Base-by-base conservation (phyloP, 2,329 filamentous ascomycete genomes). In the Helminthosporium solani region DNA sequence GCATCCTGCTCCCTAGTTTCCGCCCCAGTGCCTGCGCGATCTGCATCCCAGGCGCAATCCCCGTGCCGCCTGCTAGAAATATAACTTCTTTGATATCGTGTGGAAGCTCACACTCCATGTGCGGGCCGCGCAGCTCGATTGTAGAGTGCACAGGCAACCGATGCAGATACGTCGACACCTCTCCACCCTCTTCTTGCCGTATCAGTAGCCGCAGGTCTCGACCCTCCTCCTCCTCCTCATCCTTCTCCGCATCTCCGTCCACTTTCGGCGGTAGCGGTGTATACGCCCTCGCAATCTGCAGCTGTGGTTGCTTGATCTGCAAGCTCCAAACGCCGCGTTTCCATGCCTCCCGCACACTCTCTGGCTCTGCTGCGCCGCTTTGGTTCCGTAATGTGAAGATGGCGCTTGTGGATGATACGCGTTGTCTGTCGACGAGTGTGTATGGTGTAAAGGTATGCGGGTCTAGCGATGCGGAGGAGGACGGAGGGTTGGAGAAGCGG, bases 221-320 rank as follows among this genome's bases (percentile, higher is more conserved):
- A 5, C 65, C 52, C 20, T 61, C 57, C 25, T 70, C 63, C 7
- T 57, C 56, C 7, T 54, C 53, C 19, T 70, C 63, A 7, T 57
- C 56, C 7, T 54, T 52, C 19, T 51, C 51, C 25, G 49, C 51
- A 38, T 27, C 7, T n/a, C 35, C 46, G 66, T 33, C 76, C 72
- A 27, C 67, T 54, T 25, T 68, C 2, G 83, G 79, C 0, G 90
- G 92, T 0, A 99, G 75, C 0, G 92, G 90, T 3, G 94, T 97
- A 71, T 99, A 99, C 47, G 90, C 85, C 51, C 94, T 77, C 34
- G 89, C 88, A 58, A 99, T 95, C 71, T 96, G 91, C 46, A 97
- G 73, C 67, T 96, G 85, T 2, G 94, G 94, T 73, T 97, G 94
- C 73, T 95, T 96, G 64, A 96, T 84, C 74, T 96, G 87, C 27